A percentile compares a stretch with the other conserved stretches of the same genome.
Evolutionary conservation across 2,329 filamentous ascomycete genomes (phyloP).

Genomic region (Sclerotinia minor): DNA sequence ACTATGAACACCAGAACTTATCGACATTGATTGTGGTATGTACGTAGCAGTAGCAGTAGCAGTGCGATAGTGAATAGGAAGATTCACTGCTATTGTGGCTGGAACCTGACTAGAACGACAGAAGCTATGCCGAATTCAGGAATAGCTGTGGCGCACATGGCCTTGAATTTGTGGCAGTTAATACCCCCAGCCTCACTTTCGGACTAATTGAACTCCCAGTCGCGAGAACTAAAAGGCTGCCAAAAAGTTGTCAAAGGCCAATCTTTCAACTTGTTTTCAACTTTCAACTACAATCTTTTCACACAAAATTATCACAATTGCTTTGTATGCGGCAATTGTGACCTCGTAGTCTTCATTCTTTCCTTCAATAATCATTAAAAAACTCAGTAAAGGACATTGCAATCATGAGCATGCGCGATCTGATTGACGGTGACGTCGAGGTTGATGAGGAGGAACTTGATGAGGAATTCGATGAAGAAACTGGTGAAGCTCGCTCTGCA

Average conservation of each 20-base stretch:
- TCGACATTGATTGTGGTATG: background rate
- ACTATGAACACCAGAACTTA: background rate
- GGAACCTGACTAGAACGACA: background rate
- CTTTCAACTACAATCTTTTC: slow-evolving; percentile 7
- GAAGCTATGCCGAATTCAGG: background rate
- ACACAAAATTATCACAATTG: background rate
- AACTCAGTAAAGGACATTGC: slow-evolving; percentile 28
- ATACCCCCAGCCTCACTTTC: slow-evolving; percentile 13
- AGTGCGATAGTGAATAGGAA: background rate
- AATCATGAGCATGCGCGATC: slow-evolving; percentile 70
- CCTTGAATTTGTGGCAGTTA: background rate
- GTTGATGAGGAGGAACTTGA: slow-evolving; percentile 84
- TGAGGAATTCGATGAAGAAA: slow-evolving; percentile 77
- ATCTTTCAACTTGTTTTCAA: slow-evolving; percentile 5
- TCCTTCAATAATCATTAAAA: slow-evolving; percentile 10
- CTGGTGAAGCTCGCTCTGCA: slow-evolving; percentile 54
- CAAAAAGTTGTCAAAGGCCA: slow-evolving; percentile 23
- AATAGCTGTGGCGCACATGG: background rate
- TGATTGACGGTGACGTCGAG: slow-evolving; percentile 84
- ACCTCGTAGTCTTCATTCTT: background rate
- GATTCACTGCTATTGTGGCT: slow-evolving; percentile 3
- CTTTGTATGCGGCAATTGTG: slow-evolving; percentile 8
- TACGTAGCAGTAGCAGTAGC: no score
- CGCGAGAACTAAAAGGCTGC: slow-evolving; percentile 25
- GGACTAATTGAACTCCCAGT: slow-evolving; percentile 1